These are phyloP conservation scores for Garcia nutans DNA, from an alignment of 345 rosid genomes.

Conservation along the genomic window DNA sequence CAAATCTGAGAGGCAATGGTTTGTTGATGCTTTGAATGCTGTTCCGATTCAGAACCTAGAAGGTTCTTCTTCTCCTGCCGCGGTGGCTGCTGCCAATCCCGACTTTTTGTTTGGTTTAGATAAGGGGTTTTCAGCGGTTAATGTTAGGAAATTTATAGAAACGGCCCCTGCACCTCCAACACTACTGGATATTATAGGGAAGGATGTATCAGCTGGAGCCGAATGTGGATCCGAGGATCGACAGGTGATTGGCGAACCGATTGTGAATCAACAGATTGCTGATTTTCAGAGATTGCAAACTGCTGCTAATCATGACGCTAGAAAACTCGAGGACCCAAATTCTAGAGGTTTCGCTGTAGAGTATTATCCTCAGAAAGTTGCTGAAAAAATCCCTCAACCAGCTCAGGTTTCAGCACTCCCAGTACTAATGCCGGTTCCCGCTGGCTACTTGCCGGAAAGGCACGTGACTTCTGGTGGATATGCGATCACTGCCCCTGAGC, in stretches of 20 bases:
- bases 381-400: constrained; percentile 25
- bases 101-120: constrained; percentile 56
- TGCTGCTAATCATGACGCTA: constrained; percentile 31
- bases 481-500: constrained; percentile 26
- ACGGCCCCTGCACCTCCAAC: constrained; percentile 23
- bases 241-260: constrained; percentile 28
- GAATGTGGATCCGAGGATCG: constrained; percentile 51
- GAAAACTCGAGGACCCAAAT: constrained; percentile 31
- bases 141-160: constrained; percentile 8
- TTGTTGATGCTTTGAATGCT: constrained; percentile 54
- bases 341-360: constrained; percentile 26
- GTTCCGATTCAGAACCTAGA: constrained; percentile 43
- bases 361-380: constrained; percentile 21
- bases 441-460: constrained; percentile 34
- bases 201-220: constrained; percentile 38
- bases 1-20: constrained; percentile 55
- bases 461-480: constrained; percentile 34
- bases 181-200: constrained; percentile 27
- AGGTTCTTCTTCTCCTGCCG: constrained; percentile 31
- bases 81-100: constrained; percentile 27
- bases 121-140: constrained; percentile 28
- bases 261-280: constrained; percentile 35
- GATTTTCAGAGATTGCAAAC: constrained; percentile 47
- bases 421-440: constrained; percentile 37
- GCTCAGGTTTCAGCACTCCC: constrained; percentile 11